Conservation (phyloP, 768 basidiomycete genomes). For the Scleroderma citrinum region DNA sequence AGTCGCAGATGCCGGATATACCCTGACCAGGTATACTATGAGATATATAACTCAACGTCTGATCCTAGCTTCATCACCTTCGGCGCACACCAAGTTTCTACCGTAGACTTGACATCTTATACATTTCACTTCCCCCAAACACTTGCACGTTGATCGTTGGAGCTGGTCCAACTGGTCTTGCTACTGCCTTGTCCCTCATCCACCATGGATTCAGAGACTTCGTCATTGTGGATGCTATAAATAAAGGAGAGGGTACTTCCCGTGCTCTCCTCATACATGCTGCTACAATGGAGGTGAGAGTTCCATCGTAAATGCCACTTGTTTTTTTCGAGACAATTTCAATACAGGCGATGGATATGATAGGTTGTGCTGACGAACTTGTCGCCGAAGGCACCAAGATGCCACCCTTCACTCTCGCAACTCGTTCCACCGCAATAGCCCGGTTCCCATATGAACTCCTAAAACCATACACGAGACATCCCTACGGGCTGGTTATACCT, state of each 20-base stretch:
- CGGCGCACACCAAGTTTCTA: background rate
- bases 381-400: constrained; percentile 33
- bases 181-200: constrained; percentile 40
- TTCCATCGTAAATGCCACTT: background rate
- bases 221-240: constrained; percentile 37
- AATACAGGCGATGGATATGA: constrained; percentile 37
- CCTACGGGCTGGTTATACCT: constrained; percentile 37
- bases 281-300: constrained; percentile 45
- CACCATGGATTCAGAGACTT: constrained; percentile 37
- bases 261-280: constrained; percentile 45
- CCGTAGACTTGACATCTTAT: too few species aligned
- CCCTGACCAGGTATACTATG: too few species aligned
- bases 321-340: constrained; percentile 21
- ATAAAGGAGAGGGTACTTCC: constrained; percentile 30
- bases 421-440: constrained; percentile 25
- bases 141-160: constrained; percentile 42
- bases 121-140: constrained; percentile 26
- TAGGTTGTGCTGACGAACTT: constrained; percentile 36
- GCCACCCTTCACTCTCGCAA: constrained; percentile 20
- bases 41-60: background rate
- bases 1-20: too few species aligned
- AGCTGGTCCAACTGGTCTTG: constrained; percentile 42
- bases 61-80: background rate
- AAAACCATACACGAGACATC: constrained; percentile 36
- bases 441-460: constrained; percentile 30